These are phyloP conservation scores for Epithele typhae DNA, from an alignment of 768 basidiomycete genomes.

Conservation along the genomic window DNA sequence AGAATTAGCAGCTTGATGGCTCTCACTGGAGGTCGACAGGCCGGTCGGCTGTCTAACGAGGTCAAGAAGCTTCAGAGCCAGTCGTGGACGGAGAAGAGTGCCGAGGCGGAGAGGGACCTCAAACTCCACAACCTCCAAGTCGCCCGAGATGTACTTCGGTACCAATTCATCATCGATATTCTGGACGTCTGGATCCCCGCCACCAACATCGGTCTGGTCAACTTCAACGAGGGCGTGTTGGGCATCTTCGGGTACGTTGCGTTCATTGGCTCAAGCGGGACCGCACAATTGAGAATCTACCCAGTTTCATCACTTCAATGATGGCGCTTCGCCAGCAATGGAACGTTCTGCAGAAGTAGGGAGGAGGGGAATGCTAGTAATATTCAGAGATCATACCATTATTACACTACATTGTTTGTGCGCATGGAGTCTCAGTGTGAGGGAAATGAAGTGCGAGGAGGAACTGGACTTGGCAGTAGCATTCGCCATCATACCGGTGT, in stretches of 20 bases:
- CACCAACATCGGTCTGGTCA: conserved; percentile 67
- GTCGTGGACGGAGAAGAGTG: conserved; percentile 60
- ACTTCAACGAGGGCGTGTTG: conserved; percentile 78
- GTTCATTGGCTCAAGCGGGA: background rate
- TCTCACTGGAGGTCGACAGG: too few species aligned
- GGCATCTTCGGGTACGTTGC: conserved; percentile 80
- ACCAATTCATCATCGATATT: conserved; percentile 80
- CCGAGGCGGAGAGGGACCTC: conserved; percentile 61
- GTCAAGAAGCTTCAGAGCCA: conserved; percentile 44
- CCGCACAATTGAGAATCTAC: too few species aligned
- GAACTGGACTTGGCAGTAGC: too few species aligned
- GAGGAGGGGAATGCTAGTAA: background rate
- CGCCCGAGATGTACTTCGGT: conserved; percentile 59
- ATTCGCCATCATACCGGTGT: too few species aligned
- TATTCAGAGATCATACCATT: conserved; percentile 2
- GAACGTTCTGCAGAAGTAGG: conserved; percentile 38
- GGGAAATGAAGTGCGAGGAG: too few species aligned
- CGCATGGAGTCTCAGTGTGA: too few species aligned
- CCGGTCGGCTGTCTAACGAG: conserved; percentile 57
- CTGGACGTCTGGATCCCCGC: conserved; percentile 92
- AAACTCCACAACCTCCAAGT: conserved; percentile 56
- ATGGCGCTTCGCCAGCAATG: conserved; percentile 69
- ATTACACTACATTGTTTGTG: background rate
- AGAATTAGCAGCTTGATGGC: too few species aligned
- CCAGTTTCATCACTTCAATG: conserved; percentile 65